These are phyloP conservation scores for Elongisporangium undulatum DNA, from an alignment of 352 stramenopile genomes.

Conservation along the genomic window DNA sequence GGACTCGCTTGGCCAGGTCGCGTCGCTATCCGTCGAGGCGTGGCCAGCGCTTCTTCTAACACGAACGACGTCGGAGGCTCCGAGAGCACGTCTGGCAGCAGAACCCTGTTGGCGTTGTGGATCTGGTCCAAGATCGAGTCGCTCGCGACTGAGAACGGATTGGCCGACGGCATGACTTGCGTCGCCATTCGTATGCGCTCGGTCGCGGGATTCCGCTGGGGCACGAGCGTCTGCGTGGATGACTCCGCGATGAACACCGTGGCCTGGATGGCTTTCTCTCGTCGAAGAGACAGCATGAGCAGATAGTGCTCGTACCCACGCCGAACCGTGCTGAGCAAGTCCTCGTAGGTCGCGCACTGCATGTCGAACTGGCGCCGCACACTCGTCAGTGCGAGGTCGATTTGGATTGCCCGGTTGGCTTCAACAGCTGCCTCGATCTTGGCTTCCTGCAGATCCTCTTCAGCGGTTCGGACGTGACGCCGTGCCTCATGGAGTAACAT, in stretches of 20 bases:
- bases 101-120: conserved; percentile 31
- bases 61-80: conserved; percentile 15
- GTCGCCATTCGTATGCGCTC: conserved; percentile 45
- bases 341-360: conserved; percentile 43
- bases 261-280: conserved; percentile 56
- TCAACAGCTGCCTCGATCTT: conserved; percentile 44
- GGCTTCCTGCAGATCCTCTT: conserved; percentile 23
- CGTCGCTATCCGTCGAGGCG: not conserved
- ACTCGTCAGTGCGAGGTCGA: conserved; percentile 29
- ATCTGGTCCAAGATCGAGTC: conserved; percentile 60
- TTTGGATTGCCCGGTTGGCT: conserved; percentile 36
- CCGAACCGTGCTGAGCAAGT: conserved; percentile 50
- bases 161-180: conserved; percentile 33
- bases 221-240: conserved; percentile 53
- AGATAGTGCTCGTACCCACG: conserved; percentile 55
- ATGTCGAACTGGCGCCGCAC: conserved; percentile 45
- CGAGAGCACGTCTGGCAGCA: conserved; percentile 39
- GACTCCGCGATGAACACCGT: conserved; percentile 33
- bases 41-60: not conserved
- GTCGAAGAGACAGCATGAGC: conserved; percentile 53
- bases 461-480: conserved; percentile 9
- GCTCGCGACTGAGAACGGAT: conserved; percentile 14
- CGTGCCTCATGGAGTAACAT: conserved; percentile 18
- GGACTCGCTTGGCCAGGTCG: not conserved
- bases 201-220: conserved; percentile 58